Evolutionary conservation across 2,329 filamentous ascomycete genomes (phyloP), one percentile per base, ranked within the genome.

Genomic region (Xylariaceae sp.): DNA sequence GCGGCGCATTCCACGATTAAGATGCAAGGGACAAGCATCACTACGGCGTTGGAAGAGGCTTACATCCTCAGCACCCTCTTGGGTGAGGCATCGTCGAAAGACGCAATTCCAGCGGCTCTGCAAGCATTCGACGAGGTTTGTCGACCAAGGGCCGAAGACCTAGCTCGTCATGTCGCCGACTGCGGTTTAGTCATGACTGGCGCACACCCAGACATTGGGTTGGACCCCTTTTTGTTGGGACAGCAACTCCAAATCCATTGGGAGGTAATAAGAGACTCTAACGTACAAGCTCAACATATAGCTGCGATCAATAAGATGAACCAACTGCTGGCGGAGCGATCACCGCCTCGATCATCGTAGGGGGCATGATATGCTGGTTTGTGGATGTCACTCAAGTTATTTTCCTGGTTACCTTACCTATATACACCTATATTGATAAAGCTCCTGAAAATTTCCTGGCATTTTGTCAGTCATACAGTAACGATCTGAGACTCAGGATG

Each of bases 71-170:
- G 51, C 11, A 58, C 57, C 7, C 54, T 66, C 3, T 53, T 66
- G 15, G 56, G 60, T 1, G 57, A 61, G 5, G 39, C 55, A 9
- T 30, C 60, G 2, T 61, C 62, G 1, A 53, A 40, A 18, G 47
- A 49, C 1, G 55, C 53, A 1, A 54, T 63, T 11, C 55, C 58
- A 1, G 56, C 59, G 10, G 63, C 63, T 5, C 49, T 66, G 5
- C 56, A 56, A n/a, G 61, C 62, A 2, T 66, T 58, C 41, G 63
- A 66, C 32, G 53, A 52, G 6, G 55, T 61, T 1, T 65, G 61
- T 38, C 55, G 63, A 11, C 61, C 62, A 0, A 59, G 62, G 6
- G 62, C 64, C 5, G 62, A 65, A 42, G 52, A 48, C 10, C 59
- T 58, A 2, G 48, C 51, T 6, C 44, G 22, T 1, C 49, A 55